Evolutionary conservation across 2,329 filamentous ascomycete genomes (phyloP), one percentile per base, ranked within the genome.

Genomic region (Basipetospora chlamydospora): DNA sequence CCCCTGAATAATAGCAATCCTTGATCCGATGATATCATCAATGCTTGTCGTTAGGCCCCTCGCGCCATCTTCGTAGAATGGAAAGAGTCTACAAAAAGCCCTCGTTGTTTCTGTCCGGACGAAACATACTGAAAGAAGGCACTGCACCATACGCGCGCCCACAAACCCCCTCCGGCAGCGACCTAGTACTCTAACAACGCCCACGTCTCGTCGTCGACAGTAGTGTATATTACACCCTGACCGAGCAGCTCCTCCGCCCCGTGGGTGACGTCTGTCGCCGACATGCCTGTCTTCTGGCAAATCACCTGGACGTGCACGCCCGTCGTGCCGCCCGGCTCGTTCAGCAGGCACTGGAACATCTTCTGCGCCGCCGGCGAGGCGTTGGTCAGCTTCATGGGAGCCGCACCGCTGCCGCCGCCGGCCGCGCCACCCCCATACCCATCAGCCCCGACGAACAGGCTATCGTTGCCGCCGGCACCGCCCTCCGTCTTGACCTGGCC

Each of bases 151-250:
- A n/a, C n/a, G n/a, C n/a, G n/a, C n/a, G n/a, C n/a, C n/a, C n/a
- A n/a, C n/a, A n/a, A n/a, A n/a, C n/a, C n/a, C n/a, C n/a, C n/a
- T n/a, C n/a, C n/a, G n/a, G n/a, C n/a, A n/a, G n/a, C 20, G n/a
- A 9, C 33, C 44, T 54, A 77, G 43, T 67, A 73, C 41, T 92
- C 83, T 42, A 95, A 63, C 43, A 93, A 64, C 29, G 85, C 84
- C 79, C 83, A 96, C 1, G 88, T 96, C 57, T 83, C 71, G 50
- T 96, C 88, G 58, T 96, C 86, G 6, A 93, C 70, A 8, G 92
- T 98, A 20, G 85, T 84, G 60, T 85, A 98, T 44, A 94, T 83
- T 47, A 84, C 53, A 21, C 86, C 84, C 38, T 73, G 60, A 2
- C 65, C 65, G 29, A 85, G 57, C 50, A 98, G 58, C 58, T 96